Conservation (phyloP, 805 yeast species). For the Maudiozyma turicensis region DNA sequence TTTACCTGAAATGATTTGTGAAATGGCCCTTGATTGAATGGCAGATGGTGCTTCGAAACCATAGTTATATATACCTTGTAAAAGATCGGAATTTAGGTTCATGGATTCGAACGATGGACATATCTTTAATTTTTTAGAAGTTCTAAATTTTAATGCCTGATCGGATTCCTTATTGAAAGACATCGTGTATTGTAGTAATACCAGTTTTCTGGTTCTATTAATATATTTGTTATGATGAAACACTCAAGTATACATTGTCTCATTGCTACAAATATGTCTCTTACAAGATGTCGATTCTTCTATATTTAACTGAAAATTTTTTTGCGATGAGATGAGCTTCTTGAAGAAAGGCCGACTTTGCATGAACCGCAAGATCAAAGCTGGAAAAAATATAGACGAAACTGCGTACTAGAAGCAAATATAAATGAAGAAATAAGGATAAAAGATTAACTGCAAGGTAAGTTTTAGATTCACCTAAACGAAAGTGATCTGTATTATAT, state of each 20-base stretch:
- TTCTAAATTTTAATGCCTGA: slow-evolving; percentile 48
- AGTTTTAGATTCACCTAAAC: no score
- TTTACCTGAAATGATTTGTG: slow-evolving; percentile 86
- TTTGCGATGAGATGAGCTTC: slow-evolving; percentile 1
- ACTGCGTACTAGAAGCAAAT: not conserved
- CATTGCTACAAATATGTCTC: not conserved
- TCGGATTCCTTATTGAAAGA: slow-evolving; percentile 55
- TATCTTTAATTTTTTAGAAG: slow-evolving; percentile 44
- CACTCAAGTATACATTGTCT: no score
- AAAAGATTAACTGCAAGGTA: not conserved
- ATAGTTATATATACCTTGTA: slow-evolving; percentile 64
- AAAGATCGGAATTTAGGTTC: slow-evolving; percentile 52
- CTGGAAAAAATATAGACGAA: not conserved
- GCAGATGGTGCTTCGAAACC: slow-evolving; percentile 97
- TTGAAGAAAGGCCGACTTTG: not conserved
- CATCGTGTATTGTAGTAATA: slow-evolving; percentile 25
- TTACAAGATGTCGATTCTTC: not conserved
- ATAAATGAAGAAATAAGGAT: not conserved
- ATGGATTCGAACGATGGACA: slow-evolving; percentile 64
- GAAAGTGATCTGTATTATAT: no score
- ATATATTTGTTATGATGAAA: no score
- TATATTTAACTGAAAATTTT: not conserved
- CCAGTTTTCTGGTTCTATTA: no score
- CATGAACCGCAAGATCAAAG: not conserved
- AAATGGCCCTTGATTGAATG: slow-evolving; percentile 91